Base-by-base conservation (phyloP, 345 rosid genomes). In the Linum tenue region DNA sequence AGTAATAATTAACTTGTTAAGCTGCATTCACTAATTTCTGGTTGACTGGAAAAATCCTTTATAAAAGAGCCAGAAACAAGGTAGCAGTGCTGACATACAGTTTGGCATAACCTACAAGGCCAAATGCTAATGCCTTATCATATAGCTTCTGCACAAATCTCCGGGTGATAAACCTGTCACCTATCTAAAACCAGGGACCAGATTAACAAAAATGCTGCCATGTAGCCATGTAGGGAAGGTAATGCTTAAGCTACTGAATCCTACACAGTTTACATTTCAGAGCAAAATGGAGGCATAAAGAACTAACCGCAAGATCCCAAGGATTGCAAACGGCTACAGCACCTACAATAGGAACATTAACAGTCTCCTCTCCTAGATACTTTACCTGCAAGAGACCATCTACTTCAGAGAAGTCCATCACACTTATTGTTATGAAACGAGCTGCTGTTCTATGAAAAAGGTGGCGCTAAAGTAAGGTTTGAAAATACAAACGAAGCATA, bases 261-360 rank as follows among this genome's bases (percentile, higher is more conserved):
- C 50, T 22, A 22, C 31, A 22, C 31, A 43, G 6, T 15, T 65
- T 12, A 9, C 2, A n/a, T 41, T 48, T 51, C 31, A 59, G 50
- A 12, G 41, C 38, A 55, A 60, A 60, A 58, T 38, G 50, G 40
- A 41, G 57, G 6, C 31, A 57, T 22, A 69, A 41, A 56, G 10
- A 57, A 69, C 76, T 57, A 55, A 78, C 82, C 82, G 75, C 56
- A 16, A 78, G 69, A 64, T 78, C 82, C 76, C 76, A 78, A 69
- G 82, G 78, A 78, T 59, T 66, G 61, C 82, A 78, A 60, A 78
- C 36, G 56, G 79, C 76, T 37, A 76, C 82, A 64, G 82, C 82
- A 55, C 82, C 82, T 44, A 22, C 62, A 42, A 78, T 17, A 66
- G 76, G 82, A 69, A 66, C 61, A 40, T 62, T 64, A 60, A 17